These are phyloP conservation scores for Triticum timopheevii DNA, from an alignment of 176 grass and related monocot species.

Conservation along the genomic window DNA sequence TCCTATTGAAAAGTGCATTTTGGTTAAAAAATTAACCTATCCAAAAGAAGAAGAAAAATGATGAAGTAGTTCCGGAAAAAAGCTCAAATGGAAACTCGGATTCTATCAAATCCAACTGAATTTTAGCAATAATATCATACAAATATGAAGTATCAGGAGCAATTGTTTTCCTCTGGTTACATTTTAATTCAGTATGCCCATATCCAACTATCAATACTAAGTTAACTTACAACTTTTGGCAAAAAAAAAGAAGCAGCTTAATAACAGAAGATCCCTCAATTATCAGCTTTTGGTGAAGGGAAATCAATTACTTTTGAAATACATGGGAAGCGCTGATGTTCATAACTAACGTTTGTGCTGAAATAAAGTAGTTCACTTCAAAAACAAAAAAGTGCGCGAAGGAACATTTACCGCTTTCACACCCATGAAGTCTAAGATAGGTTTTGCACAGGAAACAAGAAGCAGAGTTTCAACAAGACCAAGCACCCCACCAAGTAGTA, in stretches of 20 bases:
- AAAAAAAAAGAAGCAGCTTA: not conserved
- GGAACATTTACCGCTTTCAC: slow-evolving; percentile 43
- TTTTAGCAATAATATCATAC: not conserved
- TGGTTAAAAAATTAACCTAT: not conserved
- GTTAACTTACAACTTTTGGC: not conserved
- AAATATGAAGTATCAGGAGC: not conserved
- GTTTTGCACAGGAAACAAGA: slow-evolving; percentile 51
- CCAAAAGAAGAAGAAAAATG: not conserved
- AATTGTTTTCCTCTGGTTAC: not conserved
- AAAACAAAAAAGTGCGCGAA: not conserved
- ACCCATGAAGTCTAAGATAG: slow-evolving; percentile 66
- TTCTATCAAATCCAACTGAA: not conserved
- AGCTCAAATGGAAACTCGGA: not conserved
- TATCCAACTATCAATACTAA: not conserved
- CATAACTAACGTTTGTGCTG: not conserved
- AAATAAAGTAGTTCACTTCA: not conserved
- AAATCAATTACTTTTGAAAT: not conserved
- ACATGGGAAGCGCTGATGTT: not conserved
- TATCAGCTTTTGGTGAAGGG: not conserved
- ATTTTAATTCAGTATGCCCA: not conserved
- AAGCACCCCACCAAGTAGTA: slow-evolving; percentile 56
- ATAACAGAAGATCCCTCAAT: not conserved
- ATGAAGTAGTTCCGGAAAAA: not conserved
- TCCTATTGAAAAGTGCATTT: slow-evolving; percentile 48
- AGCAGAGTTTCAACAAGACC: slow-evolving; percentile 55